Evolutionary conservation across 495 filamentous ascomycete genomes (phyloP), one percentile per base, ranked within the genome.

Genomic region (Penicillium maclennaniae): DNA sequence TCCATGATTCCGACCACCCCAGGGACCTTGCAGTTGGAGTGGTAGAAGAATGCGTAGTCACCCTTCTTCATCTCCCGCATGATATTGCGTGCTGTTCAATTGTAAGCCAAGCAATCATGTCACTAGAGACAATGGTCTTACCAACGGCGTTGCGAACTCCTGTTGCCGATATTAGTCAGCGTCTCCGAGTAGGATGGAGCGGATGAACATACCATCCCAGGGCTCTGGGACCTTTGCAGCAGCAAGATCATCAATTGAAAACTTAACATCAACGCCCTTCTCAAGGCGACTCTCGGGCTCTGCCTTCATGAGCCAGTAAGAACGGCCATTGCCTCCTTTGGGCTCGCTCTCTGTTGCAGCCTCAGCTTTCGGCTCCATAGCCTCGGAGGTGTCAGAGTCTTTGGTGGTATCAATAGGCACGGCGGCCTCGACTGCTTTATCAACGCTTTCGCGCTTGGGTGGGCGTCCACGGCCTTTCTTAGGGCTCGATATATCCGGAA

Each of bases 31-130:
- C 87, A 91, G 63, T 91, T 95, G n/a, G 87, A 92, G 72, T 96
- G 92, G 66, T 98, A 98, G 75, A 98, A 97, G 73, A 98, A 96
- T 34, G 91, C 92, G 40, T 88, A 74, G 56, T 98, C 93, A 38
- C 93, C 92, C 57, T 85, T 82, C 67, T 87, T 89, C 93, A 97
- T 98, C 6, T 84, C 78, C 2, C 86, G 83, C 66, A 98, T 83
- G 65, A 96, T 89, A 63, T 96, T 96, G 37, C 87, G 80, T 15
- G 92, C 90, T 74, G 61, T 51, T 45, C 10, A 14, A 12, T 31
- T 56, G 51, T 73, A 31, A 69, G 59, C 42, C 39, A 23, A 61
- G 41, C 54, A 14, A 1, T 58, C 21, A 36, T 53, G n/a, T 37
- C 16, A 8, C 27, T 17, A 45, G 37, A 8, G 36, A 21, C 15